Evolutionary conservation across 2,329 filamentous ascomycete genomes (phyloP).

Genomic region (Colletotrichum simmondsii): DNA sequence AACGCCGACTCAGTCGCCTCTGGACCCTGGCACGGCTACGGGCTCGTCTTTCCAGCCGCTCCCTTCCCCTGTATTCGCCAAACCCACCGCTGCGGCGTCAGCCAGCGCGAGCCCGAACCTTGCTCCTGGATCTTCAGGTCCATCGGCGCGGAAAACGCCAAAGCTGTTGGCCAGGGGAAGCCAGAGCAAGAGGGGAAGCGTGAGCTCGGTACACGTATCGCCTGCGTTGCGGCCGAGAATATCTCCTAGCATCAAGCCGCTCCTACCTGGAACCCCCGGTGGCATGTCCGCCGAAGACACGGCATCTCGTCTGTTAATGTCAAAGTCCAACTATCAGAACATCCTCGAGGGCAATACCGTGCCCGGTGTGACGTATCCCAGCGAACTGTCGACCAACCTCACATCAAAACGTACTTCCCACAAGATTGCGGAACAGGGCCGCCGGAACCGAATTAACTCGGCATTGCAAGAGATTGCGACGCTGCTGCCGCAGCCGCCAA

Average conservation of each 20-base stretch:
- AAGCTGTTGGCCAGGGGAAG: conserved; percentile 65
- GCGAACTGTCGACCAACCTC: conserved; percentile 89
- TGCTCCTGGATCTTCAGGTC: conserved; percentile 60
- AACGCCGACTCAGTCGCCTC: conserved; percentile 53
- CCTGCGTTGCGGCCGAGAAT: conserved; percentile 90
- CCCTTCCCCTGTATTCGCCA: conserved; percentile 59
- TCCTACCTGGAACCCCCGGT: conserved; percentile 73
- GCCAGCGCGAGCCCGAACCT: conserved; percentile 76
- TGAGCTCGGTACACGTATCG: conserved; percentile 80
- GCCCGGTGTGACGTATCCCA: conserved; percentile 90
- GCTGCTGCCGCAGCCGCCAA: conserved; percentile 74
- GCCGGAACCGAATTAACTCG: conserved; percentile 93
- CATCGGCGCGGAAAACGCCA: conserved; percentile 63
- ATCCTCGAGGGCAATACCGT: conserved; percentile 93
- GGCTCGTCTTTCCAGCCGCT: conserved; percentile 61
- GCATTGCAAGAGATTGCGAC: conserved; percentile 92
- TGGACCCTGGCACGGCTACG: conserved; percentile 57
- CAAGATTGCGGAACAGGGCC: conserved; percentile 96
- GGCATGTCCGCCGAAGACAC: conserved; percentile 68
- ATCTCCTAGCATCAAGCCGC: conserved; percentile 92
- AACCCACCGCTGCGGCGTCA: conserved; percentile 55
- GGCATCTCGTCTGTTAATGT: conserved; percentile 81
- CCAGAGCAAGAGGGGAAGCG: conserved; percentile 75
- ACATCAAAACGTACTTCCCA: conserved; percentile 97
- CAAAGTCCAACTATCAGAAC: conserved; percentile 98